Evolutionary conservation across 2,329 filamentous ascomycete species (phyloP).

Genomic region (Plectosphaerella sp.): DNA sequence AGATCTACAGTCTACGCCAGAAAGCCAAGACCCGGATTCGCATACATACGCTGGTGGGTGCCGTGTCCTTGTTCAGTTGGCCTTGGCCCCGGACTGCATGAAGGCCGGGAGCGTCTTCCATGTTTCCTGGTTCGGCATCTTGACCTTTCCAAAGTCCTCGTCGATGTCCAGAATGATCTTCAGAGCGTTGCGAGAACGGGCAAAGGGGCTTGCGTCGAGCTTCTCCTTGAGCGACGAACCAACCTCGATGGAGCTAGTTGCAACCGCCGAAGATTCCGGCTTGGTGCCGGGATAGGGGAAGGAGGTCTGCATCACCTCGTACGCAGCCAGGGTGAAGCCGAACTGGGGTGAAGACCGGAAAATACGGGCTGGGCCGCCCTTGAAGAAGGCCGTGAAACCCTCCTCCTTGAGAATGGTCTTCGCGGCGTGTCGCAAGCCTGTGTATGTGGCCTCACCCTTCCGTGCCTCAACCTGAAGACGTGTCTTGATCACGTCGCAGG

Average conservation of each 20-base stretch:
- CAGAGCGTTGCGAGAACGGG: conserved; percentile 77
- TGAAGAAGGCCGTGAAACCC: conserved; percentile 96
- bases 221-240: conserved; percentile 60
- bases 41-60: too few relatives aligned
- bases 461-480: conserved; percentile 94
- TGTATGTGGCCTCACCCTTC: conserved; percentile 89
- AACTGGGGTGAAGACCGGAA: conserved; percentile 95
- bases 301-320: conserved; percentile 80
- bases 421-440: conserved; percentile 79
- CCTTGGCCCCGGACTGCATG: conserved; percentile 24
- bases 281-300: conserved; percentile 73
- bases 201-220: conserved; percentile 47
- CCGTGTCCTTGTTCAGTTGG: background rate
- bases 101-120: conserved; percentile 50
- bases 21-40: too few relatives aligned
- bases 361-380: conserved; percentile 93
- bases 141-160: conserved; percentile 80
- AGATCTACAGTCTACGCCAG: too few relatives aligned
- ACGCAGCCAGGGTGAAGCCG: conserved; percentile 92
- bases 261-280: conserved; percentile 45
- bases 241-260: conserved; percentile 59
- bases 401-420: conserved; percentile 82
- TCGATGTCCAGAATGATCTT: conserved; percentile 96
- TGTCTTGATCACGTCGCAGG: conserved; percentile 98
- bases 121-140: conserved; percentile 48